Conservation (phyloP, 176 grass and related monocot species). For the Oryza brachyantha region DNA sequence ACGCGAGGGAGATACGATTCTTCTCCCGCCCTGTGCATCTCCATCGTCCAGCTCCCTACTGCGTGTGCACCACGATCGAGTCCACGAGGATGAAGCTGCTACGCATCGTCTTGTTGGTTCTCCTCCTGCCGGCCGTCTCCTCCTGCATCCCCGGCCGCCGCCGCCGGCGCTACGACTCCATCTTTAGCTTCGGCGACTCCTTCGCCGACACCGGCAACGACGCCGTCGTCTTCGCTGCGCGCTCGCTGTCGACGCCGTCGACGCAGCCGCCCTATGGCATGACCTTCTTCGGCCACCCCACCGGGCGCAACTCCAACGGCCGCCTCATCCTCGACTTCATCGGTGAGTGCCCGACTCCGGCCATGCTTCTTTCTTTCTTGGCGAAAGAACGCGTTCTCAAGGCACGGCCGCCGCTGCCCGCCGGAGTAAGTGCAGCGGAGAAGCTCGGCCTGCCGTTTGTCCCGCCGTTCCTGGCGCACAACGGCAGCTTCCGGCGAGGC, state of each 20-base stretch:
- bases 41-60: not conserved
- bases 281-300: conserved; percentile 47
- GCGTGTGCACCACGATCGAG: too few species aligned
- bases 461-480: conserved; percentile 31
- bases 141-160: not conserved
- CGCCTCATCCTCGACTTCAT: conserved; percentile 63
- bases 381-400: too few species aligned
- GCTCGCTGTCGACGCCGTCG: not conserved
- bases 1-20: too few species aligned
- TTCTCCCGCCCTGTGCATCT: too few species aligned
- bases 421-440: conserved; percentile 1
- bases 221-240: not conserved
- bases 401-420: too few species aligned
- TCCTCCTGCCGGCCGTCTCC: not conserved
- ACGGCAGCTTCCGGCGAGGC: conserved; percentile 36
- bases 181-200: conserved; percentile 43
- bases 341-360: conserved; percentile 1
- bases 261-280: conserved; percentile 34
- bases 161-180: conserved; percentile 1
- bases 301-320: conserved; percentile 47
- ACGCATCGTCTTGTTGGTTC: not conserved
- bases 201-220: conserved; percentile 37
- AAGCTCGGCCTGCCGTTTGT: conserved; percentile 25
- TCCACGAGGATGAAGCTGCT: not conserved
- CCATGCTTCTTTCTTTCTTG: too few species aligned